Base-by-base conservation (phyloP, 2,329 filamentous ascomycete species). In the Plenodomus tracheiphilus region DNA sequence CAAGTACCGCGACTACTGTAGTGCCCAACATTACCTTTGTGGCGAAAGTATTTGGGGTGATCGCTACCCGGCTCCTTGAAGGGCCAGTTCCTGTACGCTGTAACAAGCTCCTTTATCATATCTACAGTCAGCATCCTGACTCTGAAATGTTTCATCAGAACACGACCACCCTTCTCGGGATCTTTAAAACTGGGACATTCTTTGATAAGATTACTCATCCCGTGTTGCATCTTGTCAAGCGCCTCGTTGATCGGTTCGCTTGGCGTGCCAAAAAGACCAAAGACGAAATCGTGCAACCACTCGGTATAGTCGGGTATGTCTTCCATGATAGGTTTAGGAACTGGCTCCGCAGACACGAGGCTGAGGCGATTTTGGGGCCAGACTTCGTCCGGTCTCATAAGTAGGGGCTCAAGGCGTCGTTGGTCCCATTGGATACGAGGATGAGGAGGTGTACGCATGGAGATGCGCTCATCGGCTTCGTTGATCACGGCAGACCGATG, bases 261-360 rank as follows among this genome's bases (percentile, higher is more conserved):
- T 2, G 55, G 39, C 1, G 44, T 20, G 1, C 42, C 7, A 22
- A 55, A 59, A 3, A 71, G 48, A 1, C 51, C 63, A 16, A 38
- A 48, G 1, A 64, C 43, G 30, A 71, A 68, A 43, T 71, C 69
- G n/a, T 56, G 44, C 15, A 66, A 46, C 57, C 62, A 68, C 35
- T 69, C 62, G 22, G 47, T 47, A 41, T 45, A 58, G 11, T 65
- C 58, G 1, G 40, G 9, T 32, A 32, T 32, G 28, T 32, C 28
- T n/a, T 41, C 41, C 18, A 51, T 30, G 11, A 46, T 43, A 2
- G 48, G 28, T 3, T 50, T 48, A 11, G 64, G 51, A 4, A 80
- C 79, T 3, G 89, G 88, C 56, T 85, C 81, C 49, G 90, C 75
- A 66, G 91, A 88, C 15, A 91, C 67, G 3, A 93, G 80, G 10